These are phyloP conservation scores for Trypanosomatidae sp. DNA, from an alignment of 208 protist species.

Conservation along the genomic window DNA sequence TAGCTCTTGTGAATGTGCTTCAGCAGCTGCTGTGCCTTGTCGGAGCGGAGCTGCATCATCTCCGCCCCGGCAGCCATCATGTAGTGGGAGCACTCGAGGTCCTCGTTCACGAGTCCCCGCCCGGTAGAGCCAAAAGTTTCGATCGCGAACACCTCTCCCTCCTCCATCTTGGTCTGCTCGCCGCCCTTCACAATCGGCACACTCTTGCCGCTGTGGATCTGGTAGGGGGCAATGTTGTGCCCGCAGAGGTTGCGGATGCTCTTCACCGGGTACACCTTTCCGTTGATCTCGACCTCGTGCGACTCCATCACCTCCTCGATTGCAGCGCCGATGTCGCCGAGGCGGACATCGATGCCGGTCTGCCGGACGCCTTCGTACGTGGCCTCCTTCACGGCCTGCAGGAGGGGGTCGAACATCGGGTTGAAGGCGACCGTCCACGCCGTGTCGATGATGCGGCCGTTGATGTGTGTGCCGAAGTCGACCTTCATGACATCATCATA, in stretches of 20 bases:
- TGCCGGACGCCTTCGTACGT: constrained; percentile 98
- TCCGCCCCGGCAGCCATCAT: constrained; percentile 94
- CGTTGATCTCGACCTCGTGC: constrained; percentile 96
- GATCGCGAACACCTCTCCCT: constrained; percentile 99
- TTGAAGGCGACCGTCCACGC: constrained; percentile 98
- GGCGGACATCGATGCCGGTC: constrained; percentile 96
- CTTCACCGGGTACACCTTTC: constrained; percentile 94
- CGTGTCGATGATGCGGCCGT: constrained; percentile 98
- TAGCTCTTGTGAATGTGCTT: constrained; percentile 92
- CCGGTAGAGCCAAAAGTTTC: constrained; percentile 99
- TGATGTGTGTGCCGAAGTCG: constrained; percentile 99
- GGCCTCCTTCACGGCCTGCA: constrained; percentile 95
- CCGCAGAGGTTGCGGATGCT: constrained; percentile 98
- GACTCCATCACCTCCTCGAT: constrained; percentile 99
- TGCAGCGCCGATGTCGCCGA: constrained; percentile 95
- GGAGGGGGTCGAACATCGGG: constrained; percentile 95
- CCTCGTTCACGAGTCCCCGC: constrained; percentile 93
- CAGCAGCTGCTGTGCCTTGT: constrained; percentile 92
- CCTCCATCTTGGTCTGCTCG: constrained; percentile 95
- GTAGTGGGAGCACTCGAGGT: constrained; percentile 98
- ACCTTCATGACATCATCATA: constrained; percentile 98
- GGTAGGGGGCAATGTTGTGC: constrained; percentile 97
- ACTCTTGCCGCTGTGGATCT: constrained; percentile 99
- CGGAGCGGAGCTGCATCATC: constrained; percentile 61
- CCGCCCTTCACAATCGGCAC: constrained; percentile 98